Evolutionary conservation across 371 early-diverging fungal species (phyloP), one percentile per base, ranked within the genome.

Genomic region (Cladochytrium tenue): DNA sequence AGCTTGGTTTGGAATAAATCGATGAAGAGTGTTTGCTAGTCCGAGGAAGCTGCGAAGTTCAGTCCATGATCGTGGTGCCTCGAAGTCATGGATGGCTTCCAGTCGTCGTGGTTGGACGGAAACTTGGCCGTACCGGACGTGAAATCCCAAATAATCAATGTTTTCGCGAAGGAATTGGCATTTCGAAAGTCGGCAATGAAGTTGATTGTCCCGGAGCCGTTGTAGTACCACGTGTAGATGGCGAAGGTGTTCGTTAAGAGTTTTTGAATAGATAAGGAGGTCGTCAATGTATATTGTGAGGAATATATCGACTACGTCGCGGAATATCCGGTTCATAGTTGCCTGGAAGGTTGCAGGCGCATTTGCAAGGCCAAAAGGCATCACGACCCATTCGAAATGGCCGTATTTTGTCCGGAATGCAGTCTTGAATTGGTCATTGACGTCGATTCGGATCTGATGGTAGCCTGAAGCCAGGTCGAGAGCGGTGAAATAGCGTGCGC

Each of bases 1-100:
- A 7, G 80, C 66, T 60, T 72, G 85, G 27, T 76, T 35, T 1
- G 53, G 32, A 3, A 88, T 81, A 56, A 85, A 88, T 1, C 78
- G 66, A 0, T 76, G 72, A 70, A 85, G 84, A 64, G 73, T 88
- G 25, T 82, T 82, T 2, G 76, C 64, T 23, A 83, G 67, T 0
- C 89, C 88, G 0, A 86, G 66, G 67, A 89, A 86, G 0, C 57
- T 61, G 53, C 74, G 74, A 0, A 89, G 50, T 10, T 86, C 72
- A 1, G 66, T 71, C 0, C 73, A 67, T n/a, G 31, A 56, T 0
- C 2, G 60, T 0, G 81, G 86, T 0, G 35, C 23, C 1, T 72
- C 73, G 72, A 76, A 83, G 7, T 77, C 59, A 0, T 57, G n/a
- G 2, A 91, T 71, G 13, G 43, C 43, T 43, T 5, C 71, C 67